A percentile compares a stretch with the other conserved stretches of the same genome.
phyloP scores from a whole-genome alignment of 176 grass and related monocot genomes.

The Poa annua region DNA sequence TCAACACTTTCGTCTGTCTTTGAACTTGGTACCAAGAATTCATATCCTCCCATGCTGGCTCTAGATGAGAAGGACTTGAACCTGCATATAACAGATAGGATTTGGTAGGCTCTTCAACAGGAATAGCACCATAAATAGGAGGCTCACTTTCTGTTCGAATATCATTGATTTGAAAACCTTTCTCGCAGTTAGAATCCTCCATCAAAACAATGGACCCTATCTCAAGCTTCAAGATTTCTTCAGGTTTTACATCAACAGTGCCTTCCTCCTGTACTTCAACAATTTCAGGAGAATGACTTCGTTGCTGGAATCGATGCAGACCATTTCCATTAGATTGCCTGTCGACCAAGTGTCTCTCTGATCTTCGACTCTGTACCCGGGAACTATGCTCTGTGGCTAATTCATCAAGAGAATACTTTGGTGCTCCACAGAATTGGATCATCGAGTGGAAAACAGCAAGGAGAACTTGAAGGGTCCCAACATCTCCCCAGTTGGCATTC shows the following conservation, averaged over 20 bases:
- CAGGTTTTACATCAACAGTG: constrained; percentile 56
- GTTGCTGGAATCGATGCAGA: constrained; percentile 72
- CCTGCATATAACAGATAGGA: constrained; percentile 76
- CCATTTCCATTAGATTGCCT: constrained; percentile 74
- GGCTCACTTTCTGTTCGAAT: constrained; percentile 70
- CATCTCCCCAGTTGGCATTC: constrained; percentile 95
- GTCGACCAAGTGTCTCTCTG: constrained; percentile 84
- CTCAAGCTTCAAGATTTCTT: constrained; percentile 82
- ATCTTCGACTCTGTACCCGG: constrained; percentile 82
- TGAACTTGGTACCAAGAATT: constrained; percentile 95
- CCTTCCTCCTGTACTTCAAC: constrained; percentile 80
- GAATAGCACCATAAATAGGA: constrained; percentile 73
- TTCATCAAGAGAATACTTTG: constrained; percentile 83
- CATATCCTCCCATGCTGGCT: constrained; percentile 95
- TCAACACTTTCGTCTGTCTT: constrained; percentile 85
- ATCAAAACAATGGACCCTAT: constrained; percentile 77
- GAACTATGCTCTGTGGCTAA: constrained; percentile 85
- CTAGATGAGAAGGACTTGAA: constrained; percentile 85
- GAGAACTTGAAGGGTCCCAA: constrained; percentile 91
- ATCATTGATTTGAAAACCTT: constrained; percentile 77
- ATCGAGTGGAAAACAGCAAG: constrained; percentile 84
- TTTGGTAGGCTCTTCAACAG: constrained; percentile 69
- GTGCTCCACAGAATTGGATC: constrained; percentile 79
- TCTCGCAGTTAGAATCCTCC: constrained; percentile 72
- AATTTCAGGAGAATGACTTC: constrained; percentile 88